These are phyloP conservation scores for Carex sylvatica DNA, from an alignment of 202 grass and related monocot species.

Conservation along the genomic window DNA sequence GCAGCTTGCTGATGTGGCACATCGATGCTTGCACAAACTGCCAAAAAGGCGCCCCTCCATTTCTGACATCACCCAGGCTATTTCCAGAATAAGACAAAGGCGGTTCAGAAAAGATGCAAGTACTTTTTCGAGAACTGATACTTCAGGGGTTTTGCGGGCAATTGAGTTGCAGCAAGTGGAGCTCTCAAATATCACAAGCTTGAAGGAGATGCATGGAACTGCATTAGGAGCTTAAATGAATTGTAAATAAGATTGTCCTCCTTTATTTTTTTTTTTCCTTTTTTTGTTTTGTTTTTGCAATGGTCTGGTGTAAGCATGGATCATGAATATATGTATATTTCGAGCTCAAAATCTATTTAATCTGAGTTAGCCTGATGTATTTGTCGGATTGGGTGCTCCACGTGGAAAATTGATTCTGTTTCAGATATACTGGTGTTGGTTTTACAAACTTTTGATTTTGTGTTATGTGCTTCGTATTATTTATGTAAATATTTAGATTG, in stretches of 20 bases:
- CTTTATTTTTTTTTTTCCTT: not conserved
- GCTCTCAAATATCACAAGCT: slow-evolving; percentile 60
- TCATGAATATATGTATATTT: slow-evolving; percentile 7
- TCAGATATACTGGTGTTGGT: not conserved
- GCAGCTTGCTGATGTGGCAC: slow-evolving; percentile 69
- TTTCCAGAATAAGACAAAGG: slow-evolving; percentile 61
- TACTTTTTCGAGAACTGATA: slow-evolving; percentile 39
- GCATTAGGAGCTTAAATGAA: slow-evolving; percentile 8
- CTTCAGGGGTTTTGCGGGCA: slow-evolving; percentile 51
- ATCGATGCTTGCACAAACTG: slow-evolving; percentile 71
- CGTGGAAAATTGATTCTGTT: slow-evolving; percentile 6
- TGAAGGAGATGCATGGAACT: slow-evolving; percentile 42
- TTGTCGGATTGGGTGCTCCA: not conserved
- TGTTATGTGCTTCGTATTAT: not conserved
- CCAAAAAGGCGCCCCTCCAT: slow-evolving; percentile 84
- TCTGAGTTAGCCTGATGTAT: not conserved
- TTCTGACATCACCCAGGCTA: slow-evolving; percentile 64
- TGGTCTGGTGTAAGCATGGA: not conserved
- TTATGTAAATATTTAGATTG: not conserved
- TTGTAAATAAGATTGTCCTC: slow-evolving; percentile 1
- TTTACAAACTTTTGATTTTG: not conserved
- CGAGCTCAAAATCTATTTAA: not conserved
- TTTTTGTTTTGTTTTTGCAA: not conserved
- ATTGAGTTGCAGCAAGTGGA: slow-evolving; percentile 81
- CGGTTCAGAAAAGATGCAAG: slow-evolving; percentile 42